Percentiles rank a stretch among this genome's conserved stretches.
Evolutionary conservation across 2,329 filamentous ascomycete species (phyloP).

Genomic region (Ceratocystis cubensis): DNA sequence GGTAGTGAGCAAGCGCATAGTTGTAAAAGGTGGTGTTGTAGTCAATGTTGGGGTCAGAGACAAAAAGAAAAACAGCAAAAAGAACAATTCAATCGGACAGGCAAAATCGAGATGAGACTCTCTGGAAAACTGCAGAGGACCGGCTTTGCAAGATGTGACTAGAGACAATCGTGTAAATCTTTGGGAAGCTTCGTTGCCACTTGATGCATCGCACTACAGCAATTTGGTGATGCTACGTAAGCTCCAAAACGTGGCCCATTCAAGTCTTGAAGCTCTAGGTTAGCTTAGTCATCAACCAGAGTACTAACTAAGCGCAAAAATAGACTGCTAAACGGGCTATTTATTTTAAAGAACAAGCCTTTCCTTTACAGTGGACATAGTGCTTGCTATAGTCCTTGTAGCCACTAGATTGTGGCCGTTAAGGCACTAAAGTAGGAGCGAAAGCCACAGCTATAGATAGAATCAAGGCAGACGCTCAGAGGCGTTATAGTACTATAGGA

Average conservation of each 20-base stretch:
- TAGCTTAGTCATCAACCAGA: slow-evolving; percentile 15
- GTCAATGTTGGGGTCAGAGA: not conserved
- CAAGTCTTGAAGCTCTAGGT: not conserved
- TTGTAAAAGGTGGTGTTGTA: slow-evolving; percentile 26
- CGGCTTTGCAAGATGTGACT: slow-evolving; percentile 3
- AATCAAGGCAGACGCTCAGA: not conserved
- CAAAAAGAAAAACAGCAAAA: not conserved
- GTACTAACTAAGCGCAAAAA: not conserved
- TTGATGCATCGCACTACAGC: slow-evolving; percentile 6
- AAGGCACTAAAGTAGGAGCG: not conserved
- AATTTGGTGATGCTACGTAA: slow-evolving; percentile 19
- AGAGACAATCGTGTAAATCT: not conserved
- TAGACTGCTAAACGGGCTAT: not conserved
- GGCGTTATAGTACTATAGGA: not conserved
- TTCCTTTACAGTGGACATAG: not conserved
- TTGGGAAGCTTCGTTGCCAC: slow-evolving; percentile 10
- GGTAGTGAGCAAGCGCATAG: slow-evolving; percentile 56
- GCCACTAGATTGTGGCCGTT: not conserved
- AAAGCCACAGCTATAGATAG: not conserved
- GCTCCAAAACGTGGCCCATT: slow-evolving; percentile 22
- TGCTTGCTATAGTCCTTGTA: not conserved
- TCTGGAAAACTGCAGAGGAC: not conserved
- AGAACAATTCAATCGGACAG: not conserved
- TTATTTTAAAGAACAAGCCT: not conserved
- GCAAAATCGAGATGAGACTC: not conserved